Conservation (phyloP, 2,329 filamentous ascomycete species). For the Clonostachys byssicola region DNA sequence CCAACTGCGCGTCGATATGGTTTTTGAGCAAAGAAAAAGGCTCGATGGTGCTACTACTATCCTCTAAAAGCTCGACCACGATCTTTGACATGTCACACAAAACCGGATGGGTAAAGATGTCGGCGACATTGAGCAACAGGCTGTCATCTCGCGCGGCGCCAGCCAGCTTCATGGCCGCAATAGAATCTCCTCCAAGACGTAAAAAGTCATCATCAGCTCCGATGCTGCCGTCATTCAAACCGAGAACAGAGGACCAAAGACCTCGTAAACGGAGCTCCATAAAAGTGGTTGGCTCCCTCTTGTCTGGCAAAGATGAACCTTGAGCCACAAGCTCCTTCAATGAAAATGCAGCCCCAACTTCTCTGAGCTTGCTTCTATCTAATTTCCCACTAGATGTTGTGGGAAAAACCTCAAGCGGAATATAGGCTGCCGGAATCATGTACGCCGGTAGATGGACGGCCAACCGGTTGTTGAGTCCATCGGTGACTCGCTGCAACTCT, state of each 20-base stretch:
- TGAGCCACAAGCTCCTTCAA: too few species aligned
- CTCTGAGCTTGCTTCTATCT: background rate
- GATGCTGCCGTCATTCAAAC: conserved; percentile 11
- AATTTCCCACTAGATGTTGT: background rate
- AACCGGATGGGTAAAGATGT: conserved; percentile 4
- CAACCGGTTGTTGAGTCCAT: background rate
- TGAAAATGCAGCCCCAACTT: too few species aligned
- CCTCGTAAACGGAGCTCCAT: too few species aligned
- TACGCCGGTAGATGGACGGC: background rate
- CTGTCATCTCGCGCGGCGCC: background rate
- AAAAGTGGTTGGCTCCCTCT: too few species aligned
- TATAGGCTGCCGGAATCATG: background rate
- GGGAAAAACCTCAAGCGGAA: background rate
- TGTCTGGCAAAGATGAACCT: too few species aligned
- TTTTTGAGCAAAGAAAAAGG: background rate
- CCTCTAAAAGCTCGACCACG: background rate
- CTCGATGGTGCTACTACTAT: conserved; percentile 2
- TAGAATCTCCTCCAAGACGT: conserved; percentile 32
- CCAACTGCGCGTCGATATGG: background rate
- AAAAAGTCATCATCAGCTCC: conserved; percentile 37
- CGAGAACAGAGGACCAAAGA: conserved; percentile 5
- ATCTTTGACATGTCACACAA: conserved; percentile 8
- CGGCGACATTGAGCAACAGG: background rate
- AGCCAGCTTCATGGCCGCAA: conserved; percentile 4
- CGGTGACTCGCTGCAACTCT: background rate